Evolutionary conservation across 768 basidiomycete genomes (phyloP), one percentile per base, ranked within the genome.

Genomic region (Mrakia blollopis): DNA sequence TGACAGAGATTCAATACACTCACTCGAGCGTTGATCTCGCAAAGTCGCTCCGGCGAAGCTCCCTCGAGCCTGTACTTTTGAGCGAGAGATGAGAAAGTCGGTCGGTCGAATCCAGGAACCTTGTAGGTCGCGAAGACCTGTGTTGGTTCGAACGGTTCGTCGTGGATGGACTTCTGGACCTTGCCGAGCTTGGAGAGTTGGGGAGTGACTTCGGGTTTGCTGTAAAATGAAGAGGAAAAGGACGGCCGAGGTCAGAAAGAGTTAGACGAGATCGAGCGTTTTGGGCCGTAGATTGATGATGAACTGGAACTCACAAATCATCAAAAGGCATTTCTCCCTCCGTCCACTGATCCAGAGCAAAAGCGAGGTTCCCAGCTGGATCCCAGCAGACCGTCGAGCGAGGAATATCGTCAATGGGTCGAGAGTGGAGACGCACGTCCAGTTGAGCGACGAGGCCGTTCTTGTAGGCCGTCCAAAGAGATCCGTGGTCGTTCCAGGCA

Each of bases 361-460:
- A 93, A 9, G 89, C 85, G 62, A 94, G 81, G 3, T 88, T 86
- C 4, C 91, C 91, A 18, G 83, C 76, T 3, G 87, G 86, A 39
- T 89, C 88, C 91, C 92, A 94, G 1, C 90, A 86, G 21, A 88
- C 80, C 3, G 90, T 86, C 1, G 87, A 85, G 10, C 91, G 87
- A 23, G 90, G 87, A 37, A 94, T 85, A 0, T 88, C 85, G 79
- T 92, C 91, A 10, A 92, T 82, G 0, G 91, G 90, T 65, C 87
- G 89, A 75, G 86, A 85, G 14, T 87, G 86, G 61, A 89, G 86
- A 28, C 91, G 86, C 37, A 93, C 82, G 80, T 94, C 93, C 35
- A 92, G 85, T 82, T 93, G 92, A 4, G 91, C 88, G 82, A 94
- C 92, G 3, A 88, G 86, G 25, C 92, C 92, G 37, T 89, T 92